Evolutionary conservation across 2,329 filamentous ascomycete species (phyloP), one percentile per base, ranked within the genome.

Genomic region (Xylariaceae sp.): DNA sequence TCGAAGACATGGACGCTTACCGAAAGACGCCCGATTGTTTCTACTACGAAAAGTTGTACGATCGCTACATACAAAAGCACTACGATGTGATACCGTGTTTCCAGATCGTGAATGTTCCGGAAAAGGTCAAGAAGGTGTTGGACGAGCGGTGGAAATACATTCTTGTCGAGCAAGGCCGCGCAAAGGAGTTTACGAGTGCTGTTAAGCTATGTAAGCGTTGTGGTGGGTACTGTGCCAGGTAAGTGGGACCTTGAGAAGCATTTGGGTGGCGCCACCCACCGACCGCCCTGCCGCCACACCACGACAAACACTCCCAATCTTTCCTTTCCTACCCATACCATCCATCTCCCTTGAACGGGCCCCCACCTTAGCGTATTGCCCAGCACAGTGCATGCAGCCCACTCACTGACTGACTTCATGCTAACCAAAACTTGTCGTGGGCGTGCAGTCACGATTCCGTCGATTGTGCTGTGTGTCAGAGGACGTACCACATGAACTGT

Each of bases 401-500:
- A 43, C 27, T 30, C 19, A 35, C 35, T 21, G 21, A 31, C 36
- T 34, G 21, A 31, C 36, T 34, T 38, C 17, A 36, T 51, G 34
- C 42, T 43, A 11, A 41, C 36, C 6, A 24, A 11, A 7, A 24
- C 16, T 27, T 14, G 18, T n/a, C n/a, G n/a, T n/a, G n/a, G n/a
- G 34, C 19, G 35, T 19, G 40, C 57, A 94, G 87, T 56, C 84
- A 86, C 61, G 88, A 97, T 66, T 97, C 92, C 27, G 92, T 97
- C 16, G 90, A 97, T 62, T 98, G 92, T 63, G 92, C 90, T 31
- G 88, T 96, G 39, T 98, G 92, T 64, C 78, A 83, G 59, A 83
- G 88, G 61, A 97, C 90, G 11, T 98, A 96, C 66, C 92, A 98
- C 68, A 97, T 98, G 90, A 87, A 89, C 56, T 98, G 92, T 62